phyloP scores from a whole-genome alignment of 768 basidiomycete genomes.

The Tylopilus rubrobrunneus region DNA sequence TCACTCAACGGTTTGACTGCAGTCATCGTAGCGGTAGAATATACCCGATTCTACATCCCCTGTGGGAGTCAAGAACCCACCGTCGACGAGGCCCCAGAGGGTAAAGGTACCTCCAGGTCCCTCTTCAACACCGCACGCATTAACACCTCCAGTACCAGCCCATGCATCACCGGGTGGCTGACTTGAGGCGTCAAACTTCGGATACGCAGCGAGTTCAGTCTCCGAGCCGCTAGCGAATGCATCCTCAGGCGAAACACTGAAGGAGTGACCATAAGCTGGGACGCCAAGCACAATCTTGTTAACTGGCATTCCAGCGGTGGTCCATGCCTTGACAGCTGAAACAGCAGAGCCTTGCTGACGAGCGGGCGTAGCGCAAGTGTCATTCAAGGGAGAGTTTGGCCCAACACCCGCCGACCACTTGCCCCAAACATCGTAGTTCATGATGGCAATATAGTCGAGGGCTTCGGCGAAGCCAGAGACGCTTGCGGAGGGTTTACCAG shows the following conservation, averaged over 20 bases:
- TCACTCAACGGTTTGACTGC: slow-evolving; percentile 70
- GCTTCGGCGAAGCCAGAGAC: too few species aligned
- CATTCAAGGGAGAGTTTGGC: slow-evolving; percentile 77
- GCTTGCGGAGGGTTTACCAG: too few species aligned
- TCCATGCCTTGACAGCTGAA: slow-evolving; percentile 71
- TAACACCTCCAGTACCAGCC: slow-evolving; percentile 44
- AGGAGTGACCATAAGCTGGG: slow-evolving; percentile 80
- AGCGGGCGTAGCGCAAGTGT: slow-evolving; percentile 60
- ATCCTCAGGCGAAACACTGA: slow-evolving; percentile 34
- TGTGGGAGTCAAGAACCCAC: too few species aligned
- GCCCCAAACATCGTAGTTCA: slow-evolving; percentile 45
- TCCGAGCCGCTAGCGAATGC: slow-evolving; percentile 36
- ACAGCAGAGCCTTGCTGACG: slow-evolving; percentile 71
- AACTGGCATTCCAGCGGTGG: slow-evolving; percentile 65
- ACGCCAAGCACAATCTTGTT: slow-evolving; percentile 74
- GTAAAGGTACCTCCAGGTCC: slow-evolving; percentile 51
- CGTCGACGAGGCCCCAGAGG: slow-evolving; percentile 58
- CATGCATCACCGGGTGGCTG: slow-evolving; percentile 53
- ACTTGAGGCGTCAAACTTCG: slow-evolving; percentile 41
- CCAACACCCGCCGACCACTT: slow-evolving; percentile 54
- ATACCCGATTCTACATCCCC: slow-evolving; percentile 34
- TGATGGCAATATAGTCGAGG: too few species aligned
- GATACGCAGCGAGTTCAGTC: slow-evolving; percentile 42
- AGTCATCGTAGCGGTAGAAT: slow-evolving; percentile 54
- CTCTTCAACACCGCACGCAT: slow-evolving; percentile 50